phyloP scores from a whole-genome alignment of 495 filamentous ascomycete genomes.

The Lindgomyces ingoldianus region DNA sequence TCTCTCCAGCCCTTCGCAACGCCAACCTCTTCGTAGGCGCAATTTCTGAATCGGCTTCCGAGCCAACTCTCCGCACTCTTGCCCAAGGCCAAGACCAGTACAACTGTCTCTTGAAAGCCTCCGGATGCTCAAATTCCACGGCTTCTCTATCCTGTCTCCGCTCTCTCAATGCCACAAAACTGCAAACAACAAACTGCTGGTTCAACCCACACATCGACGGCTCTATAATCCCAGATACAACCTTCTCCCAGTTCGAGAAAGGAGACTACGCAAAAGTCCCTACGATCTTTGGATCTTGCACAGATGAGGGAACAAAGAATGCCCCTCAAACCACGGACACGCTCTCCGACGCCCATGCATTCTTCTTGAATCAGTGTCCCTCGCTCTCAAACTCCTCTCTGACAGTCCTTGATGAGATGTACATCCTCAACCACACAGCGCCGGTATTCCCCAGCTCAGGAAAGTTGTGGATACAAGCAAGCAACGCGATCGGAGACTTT shows the following conservation, averaged over 20 bases:
- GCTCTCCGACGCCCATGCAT: conserved; percentile 52
- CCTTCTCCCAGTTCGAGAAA: conserved; percentile 57
- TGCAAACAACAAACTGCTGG: conserved; percentile 58
- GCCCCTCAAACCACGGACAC: conserved; percentile 54
- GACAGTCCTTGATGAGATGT: conserved; percentile 48
- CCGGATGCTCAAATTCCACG: conserved; percentile 52
- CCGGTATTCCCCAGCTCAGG: conserved; percentile 54
- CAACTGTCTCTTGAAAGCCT: conserved; percentile 57
- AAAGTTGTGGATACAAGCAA: conserved; percentile 59
- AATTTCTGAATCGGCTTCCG: conserved; percentile 66
- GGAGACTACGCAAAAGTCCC: conserved; percentile 68
- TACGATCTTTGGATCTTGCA: conserved; percentile 67
- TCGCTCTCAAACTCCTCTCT: conserved; percentile 47
- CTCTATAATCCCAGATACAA: conserved; percentile 59
- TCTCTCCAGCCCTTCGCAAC: conserved; percentile 59
- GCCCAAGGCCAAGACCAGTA: conserved; percentile 65
- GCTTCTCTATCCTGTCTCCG: conserved; percentile 63
- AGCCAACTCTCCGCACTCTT: conserved; percentile 59
- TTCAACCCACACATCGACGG: conserved; percentile 62
- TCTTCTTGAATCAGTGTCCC: conserved; percentile 64
- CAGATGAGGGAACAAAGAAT: conserved; percentile 70
- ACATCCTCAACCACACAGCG: conserved; percentile 60
- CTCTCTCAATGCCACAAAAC: conserved; percentile 47
- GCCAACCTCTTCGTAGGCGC: conserved; percentile 48
- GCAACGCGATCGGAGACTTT: conserved; percentile 67